Evolutionary conservation across 441 rosid genomes (phyloP), one percentile per base, ranked within the genome.

Genomic region (Jatropha multifida): DNA sequence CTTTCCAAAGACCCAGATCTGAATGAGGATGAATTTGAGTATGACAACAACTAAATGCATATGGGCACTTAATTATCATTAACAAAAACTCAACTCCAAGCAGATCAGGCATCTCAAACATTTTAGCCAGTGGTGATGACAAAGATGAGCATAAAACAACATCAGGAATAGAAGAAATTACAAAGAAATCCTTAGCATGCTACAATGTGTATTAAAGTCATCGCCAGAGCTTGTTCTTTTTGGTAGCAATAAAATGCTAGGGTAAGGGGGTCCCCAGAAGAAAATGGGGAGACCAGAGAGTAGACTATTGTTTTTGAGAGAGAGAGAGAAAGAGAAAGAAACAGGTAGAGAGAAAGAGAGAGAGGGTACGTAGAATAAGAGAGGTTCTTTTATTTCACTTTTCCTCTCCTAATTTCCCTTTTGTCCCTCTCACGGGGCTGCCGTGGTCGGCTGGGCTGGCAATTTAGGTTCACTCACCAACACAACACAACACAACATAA

Each of bases 361-460:
- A 27, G 68, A 64, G 74, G 80, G 74, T 71, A 86, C 74, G 86
- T 68, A 64, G 72, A 81, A 78, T 79, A 74, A 49, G 80, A 74
- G 75, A 70, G 40, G 59, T 79, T 56, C 20, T 27, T 38, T 32
- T 68, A 58, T 72, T 73, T 68, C 58, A 10, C 40, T 18, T 68
- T 42, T 63, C 4, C 7, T 0, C 7, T 42, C 20, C 7, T 42
- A 23, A 82, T 81, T 81, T 78, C 78, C 76, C 70, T 83, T 80
- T 79, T 85, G 91, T 88, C 92, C 76, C 80, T 84, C 84, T 91
- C 97, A 87, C 80, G 87, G 84, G 88, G 82, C 74, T 86, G 89
- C 85, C 92, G 82, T 86, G 86, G 87, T 84, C 86, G 75, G 86
- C 78, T 76, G 85, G 80, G 89, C 88, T 85, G 92, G 82, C 84